These are phyloP conservation scores for Coemansia sp. DNA, from an alignment of 192 early-diverging fungal species.

Conservation along the genomic window DNA sequence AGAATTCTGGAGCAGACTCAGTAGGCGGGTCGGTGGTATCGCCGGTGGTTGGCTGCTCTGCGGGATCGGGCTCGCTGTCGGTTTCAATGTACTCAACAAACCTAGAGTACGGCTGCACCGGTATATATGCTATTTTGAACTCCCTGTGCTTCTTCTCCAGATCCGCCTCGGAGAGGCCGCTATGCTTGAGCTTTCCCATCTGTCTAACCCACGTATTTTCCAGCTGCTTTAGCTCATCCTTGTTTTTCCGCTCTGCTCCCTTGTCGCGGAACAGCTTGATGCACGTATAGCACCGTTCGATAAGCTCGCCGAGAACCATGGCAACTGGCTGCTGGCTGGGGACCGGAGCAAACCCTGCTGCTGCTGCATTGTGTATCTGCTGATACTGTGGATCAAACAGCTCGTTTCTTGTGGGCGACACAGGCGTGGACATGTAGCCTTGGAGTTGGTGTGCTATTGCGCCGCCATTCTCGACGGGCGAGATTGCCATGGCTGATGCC, in stretches of 20 bases:
- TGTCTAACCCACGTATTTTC: conserved; percentile 68
- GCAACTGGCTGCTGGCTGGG: conserved; percentile 17
- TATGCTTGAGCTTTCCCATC: conserved; percentile 31
- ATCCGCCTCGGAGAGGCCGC: conserved; percentile 4
- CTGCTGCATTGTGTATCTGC: background rate
- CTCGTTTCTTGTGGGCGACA: conserved; percentile 1
- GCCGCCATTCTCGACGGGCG: background rate
- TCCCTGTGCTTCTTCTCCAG: conserved; percentile 35
- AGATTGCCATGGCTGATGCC: background rate
- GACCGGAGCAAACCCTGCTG: background rate
- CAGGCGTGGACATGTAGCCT: background rate
- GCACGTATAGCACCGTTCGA: conserved; percentile 62
- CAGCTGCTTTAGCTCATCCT: conserved; percentile 73
- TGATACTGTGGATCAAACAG: background rate
- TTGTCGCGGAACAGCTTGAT: conserved; percentile 76
- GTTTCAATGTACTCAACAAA: conserved; percentile 49
- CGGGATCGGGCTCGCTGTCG: conserved; percentile 55
- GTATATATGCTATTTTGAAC: conserved; percentile 38
- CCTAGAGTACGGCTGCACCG: conserved; percentile 26
- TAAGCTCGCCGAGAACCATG: conserved; percentile 23
- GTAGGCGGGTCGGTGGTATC: conserved; percentile 25
- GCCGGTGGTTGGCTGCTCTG: conserved; percentile 50
- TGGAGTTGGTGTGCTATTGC: background rate
- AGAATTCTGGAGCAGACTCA: conserved; percentile 21
- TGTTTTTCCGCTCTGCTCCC: conserved; percentile 77